Conservation (phyloP, 208 protist genomes). For the Leishmania aethiopica region DNA sequence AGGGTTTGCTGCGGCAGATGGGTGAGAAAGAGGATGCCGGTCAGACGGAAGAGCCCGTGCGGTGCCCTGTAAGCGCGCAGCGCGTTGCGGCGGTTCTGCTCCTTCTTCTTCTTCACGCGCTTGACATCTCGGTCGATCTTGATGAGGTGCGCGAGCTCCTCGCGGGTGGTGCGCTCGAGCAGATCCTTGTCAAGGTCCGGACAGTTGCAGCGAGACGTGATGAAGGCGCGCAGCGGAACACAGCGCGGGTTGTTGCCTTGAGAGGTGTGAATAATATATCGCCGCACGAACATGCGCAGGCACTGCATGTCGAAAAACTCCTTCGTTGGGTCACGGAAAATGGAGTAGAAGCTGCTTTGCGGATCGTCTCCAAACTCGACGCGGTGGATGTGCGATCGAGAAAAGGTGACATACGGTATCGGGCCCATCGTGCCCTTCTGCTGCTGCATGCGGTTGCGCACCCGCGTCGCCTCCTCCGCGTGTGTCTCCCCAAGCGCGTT, state of each 20-base stretch:
- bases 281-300: slow-evolving; percentile 82
- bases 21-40: slow-evolving; percentile 71
- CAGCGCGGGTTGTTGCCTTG: slow-evolving; percentile 74
- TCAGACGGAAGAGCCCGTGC: slow-evolving; percentile 47
- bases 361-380: slow-evolving; percentile 75
- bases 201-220: slow-evolving; percentile 61
- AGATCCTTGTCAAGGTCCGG: slow-evolving; percentile 61
- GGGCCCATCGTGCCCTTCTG: slow-evolving; percentile 53
- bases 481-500: slow-evolving; percentile 26
- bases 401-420: slow-evolving; percentile 81
- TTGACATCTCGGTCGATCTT: slow-evolving; percentile 69
- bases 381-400: slow-evolving; percentile 65
- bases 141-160: slow-evolving; percentile 72
- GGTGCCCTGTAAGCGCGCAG: slow-evolving; percentile 45
- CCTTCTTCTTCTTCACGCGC: slow-evolving; percentile 37
- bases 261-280: slow-evolving; percentile 79
- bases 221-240: slow-evolving; percentile 66
- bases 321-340: slow-evolving; percentile 63
- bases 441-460: slow-evolving; percentile 30
- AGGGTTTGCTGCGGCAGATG: slow-evolving; percentile 71
- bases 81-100: slow-evolving; percentile 31
- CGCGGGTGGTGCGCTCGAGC: slow-evolving; percentile 44
- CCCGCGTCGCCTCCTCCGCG: slow-evolving; percentile 19
- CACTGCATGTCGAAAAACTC: slow-evolving; percentile 78
- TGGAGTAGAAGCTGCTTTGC: slow-evolving; percentile 51